Conservation (phyloP, 768 basidiomycete species). For the Boletellus ananiceps region DNA sequence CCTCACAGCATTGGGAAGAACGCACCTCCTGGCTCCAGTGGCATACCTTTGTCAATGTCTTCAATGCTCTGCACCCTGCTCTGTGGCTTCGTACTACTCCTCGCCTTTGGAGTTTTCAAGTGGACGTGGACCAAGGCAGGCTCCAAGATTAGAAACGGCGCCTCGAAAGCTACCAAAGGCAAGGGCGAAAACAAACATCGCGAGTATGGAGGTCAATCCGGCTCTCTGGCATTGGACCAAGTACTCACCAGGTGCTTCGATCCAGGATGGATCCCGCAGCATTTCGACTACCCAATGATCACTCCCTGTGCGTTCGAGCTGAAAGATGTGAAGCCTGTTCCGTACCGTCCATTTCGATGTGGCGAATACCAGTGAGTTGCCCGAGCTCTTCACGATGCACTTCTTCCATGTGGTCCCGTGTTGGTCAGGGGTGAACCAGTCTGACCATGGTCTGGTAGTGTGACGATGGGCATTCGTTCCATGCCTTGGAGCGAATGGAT, state of each 20-base stretch:
- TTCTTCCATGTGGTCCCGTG: background rate
- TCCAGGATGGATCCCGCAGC: constrained; percentile 50
- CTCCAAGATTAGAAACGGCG: background rate
- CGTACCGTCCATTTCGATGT: constrained; percentile 51
- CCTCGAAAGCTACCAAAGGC: constrained; percentile 3
- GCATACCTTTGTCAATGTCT: constrained; percentile 13
- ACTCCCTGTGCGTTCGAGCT: constrained; percentile 37
- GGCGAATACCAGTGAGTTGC: constrained; percentile 57
- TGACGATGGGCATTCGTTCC: constrained; percentile 63
- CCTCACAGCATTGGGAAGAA: too few species aligned
- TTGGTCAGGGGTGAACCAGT: too few species aligned
- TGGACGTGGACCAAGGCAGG: constrained; percentile 6
- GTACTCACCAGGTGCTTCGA: background rate
- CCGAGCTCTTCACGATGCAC: background rate
- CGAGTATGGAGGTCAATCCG: constrained; percentile 19
- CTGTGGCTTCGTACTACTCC: constrained; percentile 10
- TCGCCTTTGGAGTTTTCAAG: constrained; percentile 8
- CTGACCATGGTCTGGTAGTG: constrained; percentile 30
- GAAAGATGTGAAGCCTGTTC: constrained; percentile 42
- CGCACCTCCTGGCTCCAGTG: constrained; percentile 15
- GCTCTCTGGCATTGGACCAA: background rate
- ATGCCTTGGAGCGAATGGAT: constrained; percentile 76
- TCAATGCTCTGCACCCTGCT: constrained; percentile 17
- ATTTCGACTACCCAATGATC: constrained; percentile 35
- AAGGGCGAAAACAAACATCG: constrained; percentile 18